Base-by-base conservation (phyloP, 495 filamentous ascomycete species). In the Massariosphaeria phaeospora region DNA sequence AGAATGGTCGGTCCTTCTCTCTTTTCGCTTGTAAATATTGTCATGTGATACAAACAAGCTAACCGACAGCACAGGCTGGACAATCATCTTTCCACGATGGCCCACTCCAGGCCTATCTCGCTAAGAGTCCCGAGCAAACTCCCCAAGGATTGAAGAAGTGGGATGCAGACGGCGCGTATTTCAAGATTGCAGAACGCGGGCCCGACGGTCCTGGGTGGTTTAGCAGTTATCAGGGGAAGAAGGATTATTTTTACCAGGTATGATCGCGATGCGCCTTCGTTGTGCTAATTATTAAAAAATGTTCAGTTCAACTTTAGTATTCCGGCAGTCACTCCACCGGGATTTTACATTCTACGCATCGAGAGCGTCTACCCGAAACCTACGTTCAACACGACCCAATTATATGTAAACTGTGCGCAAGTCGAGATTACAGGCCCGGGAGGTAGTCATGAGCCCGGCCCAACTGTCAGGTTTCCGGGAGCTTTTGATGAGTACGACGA, bases 391-490 rank as follows among this genome's bases (percentile, higher is more conserved):
- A 9, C 12, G 1, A 49, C 53, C 1, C 53, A 56, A 33, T 48
- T 48, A 1, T 56, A 48, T 38, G 27, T 21, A 12, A 56, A 25
- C 23, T 56, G 53, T 42, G 53, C 53, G 33, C 43, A 49, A 10
- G 36, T 56, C 11, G 43, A 56, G 34, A 33, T 56, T 25, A 18
- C 43, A 2, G 53, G 53, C 1, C 26, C 21, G 3, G 44, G 26
- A n/a, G 34, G 34, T 15, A 30, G 21, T 13, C 11, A 13, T 24
- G 17, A 48, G 4, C 53, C 53, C 1, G 53, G 53, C 1, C 44
- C 53, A 2, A 40, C n/a, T 0, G 46, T 56, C 11, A 56, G 31
- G 23, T 56, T 56, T 56, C 53, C 53, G 17, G 53, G 53, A 1
- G 53, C 44, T 1, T 56, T 31, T 38, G 45, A 56, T 43, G 20